Percentiles rank a stretch among this genome's conserved stretches.
Evolutionary conservation across 2,329 filamentous ascomycete species (phyloP).

Genomic region (Cladophialophora carrionii): DNA sequence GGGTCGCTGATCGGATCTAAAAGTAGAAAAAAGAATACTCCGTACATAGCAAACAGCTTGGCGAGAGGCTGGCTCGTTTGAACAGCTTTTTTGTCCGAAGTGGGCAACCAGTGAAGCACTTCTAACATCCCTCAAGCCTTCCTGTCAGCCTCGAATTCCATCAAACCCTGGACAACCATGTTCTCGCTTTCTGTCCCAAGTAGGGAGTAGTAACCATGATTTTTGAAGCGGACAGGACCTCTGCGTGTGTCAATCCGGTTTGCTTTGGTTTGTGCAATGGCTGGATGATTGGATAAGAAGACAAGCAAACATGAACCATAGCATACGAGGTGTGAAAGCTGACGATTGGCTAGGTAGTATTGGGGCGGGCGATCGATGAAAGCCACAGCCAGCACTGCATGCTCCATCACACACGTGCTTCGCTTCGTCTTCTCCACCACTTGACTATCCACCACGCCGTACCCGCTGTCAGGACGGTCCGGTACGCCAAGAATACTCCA

Average conservation of each 20-base stretch:
- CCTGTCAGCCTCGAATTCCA: too few species aligned
- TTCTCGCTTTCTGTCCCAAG: too few species aligned
- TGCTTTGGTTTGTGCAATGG: not conserved
- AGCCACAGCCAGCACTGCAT: not conserved
- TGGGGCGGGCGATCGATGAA: not conserved
- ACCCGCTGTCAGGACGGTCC: conserved; percentile 40
- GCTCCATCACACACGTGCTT: not conserved
- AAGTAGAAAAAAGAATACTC: too few species aligned
- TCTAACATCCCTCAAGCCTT: too few species aligned
- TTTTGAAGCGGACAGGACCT: too few species aligned
- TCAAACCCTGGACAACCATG: too few species aligned
- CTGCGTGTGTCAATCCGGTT: not conserved
- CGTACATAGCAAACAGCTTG: too few species aligned
- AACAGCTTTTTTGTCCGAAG: too few species aligned
- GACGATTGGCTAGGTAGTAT: not conserved
- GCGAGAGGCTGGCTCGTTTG: too few species aligned
- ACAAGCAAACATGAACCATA: not conserved
- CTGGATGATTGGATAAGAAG: not conserved
- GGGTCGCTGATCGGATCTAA: too few species aligned
- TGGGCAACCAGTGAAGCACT: too few species aligned
- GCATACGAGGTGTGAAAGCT: not conserved
- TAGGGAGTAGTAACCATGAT: too few species aligned
- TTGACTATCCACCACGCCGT: conserved; percentile 30
- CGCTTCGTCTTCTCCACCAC: conserved; percentile 28
- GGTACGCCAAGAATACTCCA: conserved; percentile 47